Percentiles rank a stretch among this genome's conserved stretches.
Conservation (phyloP, 1,284 basidiomycete species). For the Mycena citricolor region DNA sequence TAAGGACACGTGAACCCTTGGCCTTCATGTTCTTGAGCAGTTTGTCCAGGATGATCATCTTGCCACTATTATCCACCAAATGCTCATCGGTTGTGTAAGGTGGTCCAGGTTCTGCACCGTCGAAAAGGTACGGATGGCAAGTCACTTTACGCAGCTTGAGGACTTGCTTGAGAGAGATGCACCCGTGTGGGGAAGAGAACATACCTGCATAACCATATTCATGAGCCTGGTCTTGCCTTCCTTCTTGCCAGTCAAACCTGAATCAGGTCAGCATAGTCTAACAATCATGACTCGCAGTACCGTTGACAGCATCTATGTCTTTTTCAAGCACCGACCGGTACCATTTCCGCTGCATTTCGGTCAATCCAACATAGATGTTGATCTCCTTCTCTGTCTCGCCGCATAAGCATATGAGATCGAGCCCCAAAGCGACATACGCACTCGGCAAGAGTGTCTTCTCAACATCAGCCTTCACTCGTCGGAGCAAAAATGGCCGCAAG, state of each 20-base stretch:
- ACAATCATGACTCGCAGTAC: constrained; percentile 38
- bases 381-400: constrained; percentile 86
- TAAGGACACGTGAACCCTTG: constrained; percentile 93
- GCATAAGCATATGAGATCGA: constrained; percentile 15
- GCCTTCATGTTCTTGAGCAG: constrained; percentile 85
- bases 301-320: constrained; percentile 98
- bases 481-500: constrained; percentile 89
- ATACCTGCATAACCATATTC: constrained; percentile 99
- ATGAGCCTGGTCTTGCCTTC: constrained; percentile 97
- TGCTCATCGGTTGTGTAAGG: constrained; percentile 99
- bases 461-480: constrained; percentile 96
- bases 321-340: constrained; percentile 95
- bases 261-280: neutral
- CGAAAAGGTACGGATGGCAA: constrained; percentile 84
- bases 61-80: constrained; percentile 91
- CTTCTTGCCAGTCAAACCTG: constrained; percentile 91
- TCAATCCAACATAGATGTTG: constrained; percentile 97
- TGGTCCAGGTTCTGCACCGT: constrained; percentile 94
- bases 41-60: constrained; percentile 98
- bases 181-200: constrained; percentile 24
- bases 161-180: constrained; percentile 2
- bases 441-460: constrained; percentile 95
- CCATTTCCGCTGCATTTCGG: constrained; percentile 99
- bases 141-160: constrained; percentile 75
- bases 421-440: constrained; percentile 35